A percentile compares a stretch with the other conserved stretches of the same genome.
Conservation (phyloP, 2,329 filamentous ascomycete genomes). For the Colletotrichum plurivorum region DNA sequence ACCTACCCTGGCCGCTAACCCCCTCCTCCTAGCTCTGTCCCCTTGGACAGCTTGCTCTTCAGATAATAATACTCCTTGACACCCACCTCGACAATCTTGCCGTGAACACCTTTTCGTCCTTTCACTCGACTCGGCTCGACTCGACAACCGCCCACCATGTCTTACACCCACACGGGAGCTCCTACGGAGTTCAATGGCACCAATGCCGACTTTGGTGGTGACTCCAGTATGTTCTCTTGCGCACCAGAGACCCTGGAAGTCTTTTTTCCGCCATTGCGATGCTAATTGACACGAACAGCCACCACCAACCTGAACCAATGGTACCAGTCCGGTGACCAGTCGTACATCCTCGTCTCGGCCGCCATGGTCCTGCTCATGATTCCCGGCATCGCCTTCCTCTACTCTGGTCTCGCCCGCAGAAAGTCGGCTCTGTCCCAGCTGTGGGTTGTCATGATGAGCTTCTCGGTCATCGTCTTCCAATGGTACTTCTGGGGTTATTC, state of each 20-base stretch:
- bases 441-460: constrained; percentile 96
- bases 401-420: constrained; percentile 95
- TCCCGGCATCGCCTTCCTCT: constrained; percentile 95
- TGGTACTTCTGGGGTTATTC: constrained; percentile 99
- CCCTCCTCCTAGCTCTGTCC: constrained; percentile 27
- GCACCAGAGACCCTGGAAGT: neutral
- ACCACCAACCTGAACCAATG: constrained; percentile 95
- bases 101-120: constrained; percentile 36
- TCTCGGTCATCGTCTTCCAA: constrained; percentile 93
- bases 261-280: constrained; percentile 6
- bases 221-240: constrained; percentile 76
- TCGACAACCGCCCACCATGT: constrained; percentile 59
- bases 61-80: constrained; percentile 24
- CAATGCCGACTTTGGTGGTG: constrained; percentile 76
- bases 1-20: constrained; percentile 38
- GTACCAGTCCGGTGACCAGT: constrained; percentile 92
- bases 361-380: constrained; percentile 98
- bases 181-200: constrained; percentile 76
- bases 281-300: constrained; percentile 62
- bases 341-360: constrained; percentile 90
- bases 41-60: constrained; percentile 34
- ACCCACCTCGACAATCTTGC: neutral
- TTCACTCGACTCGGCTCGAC: constrained; percentile 14
- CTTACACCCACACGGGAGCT: constrained; percentile 71
- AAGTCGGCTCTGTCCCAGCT: constrained; percentile 98